Conservation (phyloP, 441 rosid genomes). For the Arabidopsis lyrata region DNA sequence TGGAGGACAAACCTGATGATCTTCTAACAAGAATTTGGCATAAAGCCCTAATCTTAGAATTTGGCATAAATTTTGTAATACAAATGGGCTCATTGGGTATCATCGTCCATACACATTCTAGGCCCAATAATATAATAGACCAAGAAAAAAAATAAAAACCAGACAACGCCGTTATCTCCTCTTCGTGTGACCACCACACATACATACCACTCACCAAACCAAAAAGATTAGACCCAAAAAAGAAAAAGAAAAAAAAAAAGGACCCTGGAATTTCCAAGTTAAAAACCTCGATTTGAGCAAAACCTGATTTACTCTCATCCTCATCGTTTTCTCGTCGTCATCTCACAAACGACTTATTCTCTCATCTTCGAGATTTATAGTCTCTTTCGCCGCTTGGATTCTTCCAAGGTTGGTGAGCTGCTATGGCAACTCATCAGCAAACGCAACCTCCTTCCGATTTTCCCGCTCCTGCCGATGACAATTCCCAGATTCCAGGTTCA, state of each 20-base stretch:
- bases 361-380: background rate
- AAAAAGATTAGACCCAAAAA: background rate
- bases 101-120: background rate
- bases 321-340: background rate
- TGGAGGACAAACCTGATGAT: too few relatives aligned
- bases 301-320: background rate
- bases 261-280: background rate
- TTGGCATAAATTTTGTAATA: background rate
- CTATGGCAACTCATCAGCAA: conserved; percentile 49
- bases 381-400: conserved; percentile 22
- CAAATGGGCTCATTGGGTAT: background rate
- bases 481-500: conserved; percentile 47
- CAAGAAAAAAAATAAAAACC: background rate
- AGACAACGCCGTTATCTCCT: conserved; percentile 16
- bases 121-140: conserved; percentile 26
- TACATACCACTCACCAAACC: background rate
- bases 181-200: conserved; percentile 23
- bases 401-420: conserved; percentile 39
- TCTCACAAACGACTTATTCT: background rate
- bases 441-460: conserved; percentile 40
- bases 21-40: too few relatives aligned
- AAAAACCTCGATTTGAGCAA: conserved; percentile 34
- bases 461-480: conserved; percentile 38
- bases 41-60: too few relatives aligned
- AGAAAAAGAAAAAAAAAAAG: background rate